Evolutionary conservation across 73 alveolate species (phyloP), one percentile per base, ranked within the genome.

Genomic region (Paramecium biaurelia): DNA sequence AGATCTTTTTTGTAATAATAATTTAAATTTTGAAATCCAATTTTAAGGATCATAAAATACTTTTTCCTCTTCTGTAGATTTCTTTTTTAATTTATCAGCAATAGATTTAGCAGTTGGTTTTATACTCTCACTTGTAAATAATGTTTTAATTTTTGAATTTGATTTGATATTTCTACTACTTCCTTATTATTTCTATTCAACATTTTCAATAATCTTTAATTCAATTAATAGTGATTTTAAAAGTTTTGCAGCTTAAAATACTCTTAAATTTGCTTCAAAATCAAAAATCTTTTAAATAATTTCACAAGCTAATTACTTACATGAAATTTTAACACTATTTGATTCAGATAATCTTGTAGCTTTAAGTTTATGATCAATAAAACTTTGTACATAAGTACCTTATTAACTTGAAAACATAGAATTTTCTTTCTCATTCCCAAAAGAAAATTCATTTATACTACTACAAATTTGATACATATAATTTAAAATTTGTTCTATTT

Each of bases 301-400:
- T 74, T 74, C 87, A 74, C 87, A 74, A 15, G 58, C 87, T n/a
- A 74, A 35, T 74, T 21, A 21, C 67, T 74, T 74, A 20, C 87
- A 74, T 14, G 41, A 30, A 14, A 74, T 74, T 24, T 74, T 43
- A 21, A 30, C 41, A 21, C 47, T 38, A 35, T 21, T 74, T 14
- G 38, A 32, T 67, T 74, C 58, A 14, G 41, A 21, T 30, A 21
- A 30, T 35, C 58, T 21, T 74, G 57, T 74, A 2, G 35, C 59
- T n/a, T 35, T 74, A 7, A 74, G 47, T 38, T 30, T 21, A 37
- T 74, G 37, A 35, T 35, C 37, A 21, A 74, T 32, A 21, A 74
- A 32, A 38, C 18, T 74, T 34, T 74, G 6, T 11, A 74, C 59
- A n/a, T 74, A 38, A 8, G 57, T 38, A 2, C 41, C 47, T 15